Conservation (phyloP, 2,329 filamentous ascomycete species). For the Xenoacremonium recifei region DNA sequence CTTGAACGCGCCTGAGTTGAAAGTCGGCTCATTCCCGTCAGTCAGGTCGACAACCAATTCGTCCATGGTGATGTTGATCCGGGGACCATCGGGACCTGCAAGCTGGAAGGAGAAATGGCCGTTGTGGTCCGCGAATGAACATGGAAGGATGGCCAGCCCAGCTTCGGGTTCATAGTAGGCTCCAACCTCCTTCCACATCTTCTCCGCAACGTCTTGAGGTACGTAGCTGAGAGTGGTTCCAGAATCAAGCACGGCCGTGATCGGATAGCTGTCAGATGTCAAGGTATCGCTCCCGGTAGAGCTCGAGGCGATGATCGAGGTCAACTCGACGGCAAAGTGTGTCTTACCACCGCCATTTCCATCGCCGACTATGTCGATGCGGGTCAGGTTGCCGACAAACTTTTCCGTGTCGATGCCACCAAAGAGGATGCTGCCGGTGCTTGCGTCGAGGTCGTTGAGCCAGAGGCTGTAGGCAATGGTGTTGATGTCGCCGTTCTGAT, state of each 20-base stretch:
- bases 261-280: conserved; percentile 40
- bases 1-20: conserved; percentile 40
- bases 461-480: conserved; percentile 70
- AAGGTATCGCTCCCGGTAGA: conserved; percentile 48
- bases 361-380: conserved; percentile 54
- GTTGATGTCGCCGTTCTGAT: conserved; percentile 61
- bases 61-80: conserved; percentile 52
- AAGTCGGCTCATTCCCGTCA: conserved; percentile 30
- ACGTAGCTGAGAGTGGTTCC: conserved; percentile 73
- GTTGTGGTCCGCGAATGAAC: conserved; percentile 41
- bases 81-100: conserved; percentile 45
- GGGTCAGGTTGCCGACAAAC: conserved; percentile 62
- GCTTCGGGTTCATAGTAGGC: conserved; percentile 41
- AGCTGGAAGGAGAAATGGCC: conserved; percentile 57
- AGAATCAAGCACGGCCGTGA: conserved; percentile 69
- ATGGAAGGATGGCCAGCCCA: conserved; percentile 48
- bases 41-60: conserved; percentile 53
- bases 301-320: conserved; percentile 46
- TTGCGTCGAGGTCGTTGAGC: conserved; percentile 59
- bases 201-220: conserved; percentile 56
- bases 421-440: conserved; percentile 71
- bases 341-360: conserved; percentile 39
- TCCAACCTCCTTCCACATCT: conserved; percentile 55
- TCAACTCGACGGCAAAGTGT: conserved; percentile 49
- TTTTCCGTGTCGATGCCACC: conserved; percentile 79